Conservation (phyloP, 2,329 filamentous ascomycete species). For the Aspergillus calidoustus region DNA sequence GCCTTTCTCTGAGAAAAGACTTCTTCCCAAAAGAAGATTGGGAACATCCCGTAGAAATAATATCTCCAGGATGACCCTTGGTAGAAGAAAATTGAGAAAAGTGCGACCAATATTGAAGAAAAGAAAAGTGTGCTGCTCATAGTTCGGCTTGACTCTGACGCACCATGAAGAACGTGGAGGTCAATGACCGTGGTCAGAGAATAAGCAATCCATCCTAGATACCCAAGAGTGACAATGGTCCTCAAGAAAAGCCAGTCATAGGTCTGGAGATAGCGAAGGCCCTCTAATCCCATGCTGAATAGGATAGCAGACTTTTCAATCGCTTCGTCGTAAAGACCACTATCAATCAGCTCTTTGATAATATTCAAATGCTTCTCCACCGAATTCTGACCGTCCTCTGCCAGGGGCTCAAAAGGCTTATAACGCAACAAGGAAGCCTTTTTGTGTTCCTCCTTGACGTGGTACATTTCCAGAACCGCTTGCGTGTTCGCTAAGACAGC, state of each 20-base stretch:
- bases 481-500: constrained; percentile 83
- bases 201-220: constrained; percentile 94
- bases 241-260: constrained; percentile 98
- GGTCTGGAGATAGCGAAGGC: constrained; percentile 91
- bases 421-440: constrained; percentile 75
- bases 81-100: constrained; percentile 79
- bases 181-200: constrained; percentile 87
- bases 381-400: constrained; percentile 61
- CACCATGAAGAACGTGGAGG: constrained; percentile 78
- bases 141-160: constrained; percentile 67
- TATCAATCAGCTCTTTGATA: constrained; percentile 71
- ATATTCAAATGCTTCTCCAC: constrained; percentile 69
- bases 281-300: constrained; percentile 76
- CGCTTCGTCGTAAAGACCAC: constrained; percentile 71
- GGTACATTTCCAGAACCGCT: constrained; percentile 93
- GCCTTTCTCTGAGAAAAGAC: constrained; percentile 78
- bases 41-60: constrained; percentile 90
- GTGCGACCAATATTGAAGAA: constrained; percentile 71
- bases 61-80: constrained; percentile 83
- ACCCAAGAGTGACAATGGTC: constrained; percentile 84
- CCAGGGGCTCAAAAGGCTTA: constrained; percentile 73
- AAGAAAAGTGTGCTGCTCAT: constrained; percentile 67
- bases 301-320: constrained; percentile 78
- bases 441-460: constrained; percentile 88
- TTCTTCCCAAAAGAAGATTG: constrained; percentile 95